Evolutionary conservation across 163 green algal species (phyloP).

Genomic region (Chlamydomonas reinhardtii): DNA sequence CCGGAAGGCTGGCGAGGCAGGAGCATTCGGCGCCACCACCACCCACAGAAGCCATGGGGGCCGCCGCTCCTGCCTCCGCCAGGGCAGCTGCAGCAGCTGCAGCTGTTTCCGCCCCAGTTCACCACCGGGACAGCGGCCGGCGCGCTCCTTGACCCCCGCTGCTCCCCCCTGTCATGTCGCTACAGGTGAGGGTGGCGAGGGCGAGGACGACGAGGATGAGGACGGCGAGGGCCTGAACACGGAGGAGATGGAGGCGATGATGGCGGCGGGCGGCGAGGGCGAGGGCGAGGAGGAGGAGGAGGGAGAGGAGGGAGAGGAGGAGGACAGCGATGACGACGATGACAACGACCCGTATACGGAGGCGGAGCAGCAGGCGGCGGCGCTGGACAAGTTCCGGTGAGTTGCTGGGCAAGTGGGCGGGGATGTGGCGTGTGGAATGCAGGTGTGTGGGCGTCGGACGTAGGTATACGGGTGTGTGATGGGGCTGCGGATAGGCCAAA

Average conservation of each 20-base stretch:
- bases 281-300: slow-evolving; percentile 59
- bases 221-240: neutral
- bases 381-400: slow-evolving; percentile 62
- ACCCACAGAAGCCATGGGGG: neutral
- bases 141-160: too few relatives aligned
- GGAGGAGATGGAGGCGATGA: neutral
- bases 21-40: too few relatives aligned
- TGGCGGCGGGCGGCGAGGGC: neutral
- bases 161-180: too few relatives aligned
- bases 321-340: slow-evolving; percentile 45
- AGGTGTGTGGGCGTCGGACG: neutral
- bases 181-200: neutral
- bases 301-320: slow-evolving; percentile 46
- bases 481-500: too few relatives aligned
- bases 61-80: neutral
- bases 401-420: neutral
- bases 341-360: slow-evolving; percentile 67
- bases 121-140: too few relatives aligned
- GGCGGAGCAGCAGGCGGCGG: slow-evolving; percentile 48
- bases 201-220: neutral
- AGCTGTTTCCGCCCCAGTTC: too few relatives aligned
- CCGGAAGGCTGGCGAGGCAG: too few relatives aligned
- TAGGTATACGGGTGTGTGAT: too few relatives aligned
- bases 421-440: too few relatives aligned
- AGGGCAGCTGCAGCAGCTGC: too few relatives aligned